These are phyloP conservation scores for Hypocrella siamensis DNA, from an alignment of 2,329 filamentous ascomycete genomes.

Conservation along the genomic window DNA sequence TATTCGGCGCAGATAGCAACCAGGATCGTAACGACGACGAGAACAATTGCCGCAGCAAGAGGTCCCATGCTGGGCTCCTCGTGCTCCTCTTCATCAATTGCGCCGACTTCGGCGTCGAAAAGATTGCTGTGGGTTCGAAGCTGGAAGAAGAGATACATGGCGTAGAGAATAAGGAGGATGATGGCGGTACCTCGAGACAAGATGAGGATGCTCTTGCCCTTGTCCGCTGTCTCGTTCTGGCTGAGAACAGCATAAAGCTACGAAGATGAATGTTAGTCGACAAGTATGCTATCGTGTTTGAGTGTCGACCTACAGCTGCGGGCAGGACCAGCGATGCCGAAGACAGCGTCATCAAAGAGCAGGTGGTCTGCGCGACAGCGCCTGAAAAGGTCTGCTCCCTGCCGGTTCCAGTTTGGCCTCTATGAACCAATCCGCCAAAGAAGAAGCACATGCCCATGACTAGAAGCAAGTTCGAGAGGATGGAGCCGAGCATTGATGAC, in stretches of 20 bases:
- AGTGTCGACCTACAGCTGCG: constrained; percentile 35
- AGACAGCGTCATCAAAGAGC: constrained; percentile 59
- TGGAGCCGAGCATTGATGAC: constrained; percentile 90
- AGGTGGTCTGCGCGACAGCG: constrained; percentile 63
- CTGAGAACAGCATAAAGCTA: constrained; percentile 52
- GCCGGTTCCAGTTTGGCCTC: constrained; percentile 37
- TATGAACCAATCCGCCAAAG: constrained; percentile 53
- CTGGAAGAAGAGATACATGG: constrained; percentile 66
- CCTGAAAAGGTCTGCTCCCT: constrained; percentile 58
- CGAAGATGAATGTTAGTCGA: not conserved
- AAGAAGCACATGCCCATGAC: constrained; percentile 73
- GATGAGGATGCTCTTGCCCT: constrained; percentile 43
- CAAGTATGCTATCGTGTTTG: not conserved
- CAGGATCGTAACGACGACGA: constrained; percentile 53
- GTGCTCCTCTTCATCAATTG: constrained; percentile 28
- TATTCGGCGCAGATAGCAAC: constrained; percentile 65
- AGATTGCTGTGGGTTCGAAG: constrained; percentile 58
- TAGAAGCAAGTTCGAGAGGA: constrained; percentile 84
- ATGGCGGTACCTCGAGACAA: constrained; percentile 64
- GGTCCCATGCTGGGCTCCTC: constrained; percentile 42
- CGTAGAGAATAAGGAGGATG: constrained; percentile 59
- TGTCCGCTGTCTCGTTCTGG: constrained; percentile 20
- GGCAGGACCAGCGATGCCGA: constrained; percentile 68
- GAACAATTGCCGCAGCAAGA: constrained; percentile 45
- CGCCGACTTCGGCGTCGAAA: constrained; percentile 41